These are phyloP conservation scores for Paulownia fortunei DNA, from an alignment of 257 asterid species.

Conservation along the genomic window DNA sequence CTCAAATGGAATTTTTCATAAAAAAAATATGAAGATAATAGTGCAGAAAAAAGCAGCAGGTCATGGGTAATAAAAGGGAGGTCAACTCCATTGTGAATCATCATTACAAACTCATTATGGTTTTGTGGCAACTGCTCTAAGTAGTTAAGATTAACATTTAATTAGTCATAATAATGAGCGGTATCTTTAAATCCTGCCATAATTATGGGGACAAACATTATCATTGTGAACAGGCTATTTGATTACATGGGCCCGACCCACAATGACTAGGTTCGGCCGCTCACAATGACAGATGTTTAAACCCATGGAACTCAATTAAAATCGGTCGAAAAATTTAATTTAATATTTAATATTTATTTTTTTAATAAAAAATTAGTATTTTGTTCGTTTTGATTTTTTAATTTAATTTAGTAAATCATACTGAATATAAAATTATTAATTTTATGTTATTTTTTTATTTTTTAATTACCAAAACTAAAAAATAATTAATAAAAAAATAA, in stretches of 20 bases:
- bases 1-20: not conserved
- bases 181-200: conserved; percentile 32
- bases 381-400: too few relatives aligned
- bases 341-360: too few relatives aligned
- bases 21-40: not conserved
- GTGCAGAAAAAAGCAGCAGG: not conserved
- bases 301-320: conserved; percentile 3
- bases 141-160: conserved; percentile 33
- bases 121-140: conserved; percentile 29
- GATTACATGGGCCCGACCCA: conserved; percentile 17
- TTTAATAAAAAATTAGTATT: too few relatives aligned
- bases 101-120: conserved; percentile 36
- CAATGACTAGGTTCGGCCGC: conserved; percentile 7
- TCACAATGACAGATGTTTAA: too few relatives aligned
- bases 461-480: too few relatives aligned
- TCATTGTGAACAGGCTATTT: conserved; percentile 20
- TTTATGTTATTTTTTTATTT: too few relatives aligned
- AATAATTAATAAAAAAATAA: too few relatives aligned
- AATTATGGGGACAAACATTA: conserved; percentile 32
- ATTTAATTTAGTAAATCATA: too few relatives aligned
- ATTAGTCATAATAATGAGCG: conserved; percentile 18
- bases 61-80: not conserved
- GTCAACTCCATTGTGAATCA: conserved; percentile 26
- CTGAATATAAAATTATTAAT: too few relatives aligned
- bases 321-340: too few relatives aligned